Evolutionary conservation across 805 yeast species (phyloP).

Genomic region (Candida ovalis): DNA sequence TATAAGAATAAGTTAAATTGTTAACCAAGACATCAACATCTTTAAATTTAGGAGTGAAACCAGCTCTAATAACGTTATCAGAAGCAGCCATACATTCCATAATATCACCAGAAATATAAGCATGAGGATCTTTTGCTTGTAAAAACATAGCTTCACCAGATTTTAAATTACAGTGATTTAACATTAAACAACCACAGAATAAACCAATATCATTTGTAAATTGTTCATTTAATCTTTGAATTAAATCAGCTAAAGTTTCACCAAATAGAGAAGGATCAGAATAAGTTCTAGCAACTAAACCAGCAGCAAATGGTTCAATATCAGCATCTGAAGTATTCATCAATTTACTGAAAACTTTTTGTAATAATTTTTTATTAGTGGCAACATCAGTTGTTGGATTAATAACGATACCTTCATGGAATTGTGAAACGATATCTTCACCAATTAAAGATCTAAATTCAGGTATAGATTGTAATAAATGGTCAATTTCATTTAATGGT

Average conservation of each 20-base stretch:
- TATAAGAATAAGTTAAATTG: conserved; percentile 87
- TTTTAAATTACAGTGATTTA: conserved; percentile 78
- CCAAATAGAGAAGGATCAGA: conserved; percentile 56
- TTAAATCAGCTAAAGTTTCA: conserved; percentile 61
- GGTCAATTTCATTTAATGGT: conserved; percentile 75
- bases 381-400: conserved; percentile 45
- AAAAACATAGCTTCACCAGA: conserved; percentile 96
- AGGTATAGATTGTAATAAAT: conserved; percentile 65
- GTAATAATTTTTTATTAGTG: conserved; percentile 62
- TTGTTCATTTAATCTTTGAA: conserved; percentile 75
- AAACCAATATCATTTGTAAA: conserved; percentile 93
- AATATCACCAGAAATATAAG: conserved; percentile 94
- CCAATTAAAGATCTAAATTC: conserved; percentile 76
- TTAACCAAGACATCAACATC: conserved; percentile 87
- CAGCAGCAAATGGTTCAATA: conserved; percentile 54
- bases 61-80: conserved; percentile 97
- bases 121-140: conserved; percentile 97
- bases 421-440: conserved; percentile 49
- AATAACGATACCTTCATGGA: conserved; percentile 43
- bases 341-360: conserved; percentile 70
- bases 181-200: conserved; percentile 90
- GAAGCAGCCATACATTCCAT: conserved; percentile 99
- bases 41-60: conserved; percentile 98
- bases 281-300: conserved; percentile 63
- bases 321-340: conserved; percentile 75